Evolutionary conservation across 1,284 basidiomycete species (phyloP).

Genomic region (Irpex rosettiformis): DNA sequence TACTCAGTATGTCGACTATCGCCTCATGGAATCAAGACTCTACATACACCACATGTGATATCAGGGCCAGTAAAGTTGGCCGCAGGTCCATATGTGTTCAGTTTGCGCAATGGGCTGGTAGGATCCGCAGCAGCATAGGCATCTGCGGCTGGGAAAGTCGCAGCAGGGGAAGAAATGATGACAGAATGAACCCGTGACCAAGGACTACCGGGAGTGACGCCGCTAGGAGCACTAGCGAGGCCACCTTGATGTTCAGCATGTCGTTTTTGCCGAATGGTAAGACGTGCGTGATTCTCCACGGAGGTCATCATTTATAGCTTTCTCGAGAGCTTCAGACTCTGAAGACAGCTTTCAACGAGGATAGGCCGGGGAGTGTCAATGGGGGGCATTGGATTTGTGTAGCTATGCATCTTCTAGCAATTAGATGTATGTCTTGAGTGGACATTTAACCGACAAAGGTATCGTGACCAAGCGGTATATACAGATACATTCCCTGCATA

Average conservation of each 20-base stretch:
- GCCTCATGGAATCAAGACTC: too few species aligned
- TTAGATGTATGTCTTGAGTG: not conserved
- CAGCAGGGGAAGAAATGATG: constrained; percentile 10
- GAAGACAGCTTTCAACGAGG: not conserved
- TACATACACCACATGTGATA: constrained; percentile 19
- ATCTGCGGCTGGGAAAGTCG: constrained; percentile 18
- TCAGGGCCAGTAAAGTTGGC: constrained; percentile 17
- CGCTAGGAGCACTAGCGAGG: constrained; percentile 10
- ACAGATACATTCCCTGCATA: not conserved
- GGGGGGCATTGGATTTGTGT: too few species aligned
- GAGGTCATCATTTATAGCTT: not conserved
- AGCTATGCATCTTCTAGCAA: not conserved
- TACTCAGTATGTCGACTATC: too few species aligned
- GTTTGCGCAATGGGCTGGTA: constrained; percentile 17
- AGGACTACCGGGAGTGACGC: constrained; percentile 4
- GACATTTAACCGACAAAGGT: not conserved
- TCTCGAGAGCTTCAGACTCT: not conserved
- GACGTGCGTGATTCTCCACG: not conserved
- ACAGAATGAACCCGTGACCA: constrained; percentile 20
- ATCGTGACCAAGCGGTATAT: not conserved
- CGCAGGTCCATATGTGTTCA: constrained; percentile 20
- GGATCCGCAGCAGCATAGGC: constrained; percentile 18
- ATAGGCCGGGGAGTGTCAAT: not conserved
- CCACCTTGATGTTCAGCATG: constrained; percentile 4
- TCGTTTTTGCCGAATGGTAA: not conserved